Conservation (phyloP, 768 basidiomycete species). For the Pulveroboletus frians region DNA sequence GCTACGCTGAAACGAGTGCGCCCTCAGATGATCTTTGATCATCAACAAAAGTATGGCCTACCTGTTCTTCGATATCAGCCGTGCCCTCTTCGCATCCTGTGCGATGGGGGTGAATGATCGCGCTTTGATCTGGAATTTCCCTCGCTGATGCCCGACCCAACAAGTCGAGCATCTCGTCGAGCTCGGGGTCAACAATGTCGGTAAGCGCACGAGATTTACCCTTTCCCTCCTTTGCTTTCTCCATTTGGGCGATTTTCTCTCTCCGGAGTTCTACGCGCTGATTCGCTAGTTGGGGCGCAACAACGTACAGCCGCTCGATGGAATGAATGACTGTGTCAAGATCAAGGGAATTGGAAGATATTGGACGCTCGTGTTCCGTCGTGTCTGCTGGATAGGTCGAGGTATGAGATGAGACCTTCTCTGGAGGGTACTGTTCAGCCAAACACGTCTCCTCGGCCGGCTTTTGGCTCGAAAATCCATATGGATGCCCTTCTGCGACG, state of each 20-base stretch:
- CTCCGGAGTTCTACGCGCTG: constrained; percentile 89
- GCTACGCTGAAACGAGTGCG: constrained; percentile 45
- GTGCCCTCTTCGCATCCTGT: constrained; percentile 48
- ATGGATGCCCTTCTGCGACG: constrained; percentile 4
- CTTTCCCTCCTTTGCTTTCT: constrained; percentile 56
- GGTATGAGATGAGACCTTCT: constrained; percentile 14
- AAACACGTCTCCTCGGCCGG: constrained; percentile 7
- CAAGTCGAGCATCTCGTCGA: constrained; percentile 68
- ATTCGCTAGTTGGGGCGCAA: constrained; percentile 83
- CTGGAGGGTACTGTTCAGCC: constrained; percentile 15
- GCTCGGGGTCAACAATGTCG: constrained; percentile 37
- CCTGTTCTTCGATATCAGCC: constrained; percentile 60
- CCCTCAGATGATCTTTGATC: constrained; percentile 6
- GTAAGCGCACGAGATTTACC: constrained; percentile 42
- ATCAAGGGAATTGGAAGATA: constrained; percentile 53
- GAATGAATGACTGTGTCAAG: constrained; percentile 81
- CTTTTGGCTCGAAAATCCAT: constrained; percentile 4
- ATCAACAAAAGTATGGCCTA: constrained; percentile 25
- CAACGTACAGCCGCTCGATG: constrained; percentile 82
- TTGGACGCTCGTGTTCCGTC: not conserved
- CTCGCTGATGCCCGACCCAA: constrained; percentile 68
- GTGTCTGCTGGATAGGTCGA: not conserved
- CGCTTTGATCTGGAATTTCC: constrained; percentile 64
- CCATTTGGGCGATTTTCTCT: constrained; percentile 66
- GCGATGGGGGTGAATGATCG: constrained; percentile 59